Base-by-base conservation (phyloP, 495 filamentous ascomycete species). In the Podospora anserina region DNA sequence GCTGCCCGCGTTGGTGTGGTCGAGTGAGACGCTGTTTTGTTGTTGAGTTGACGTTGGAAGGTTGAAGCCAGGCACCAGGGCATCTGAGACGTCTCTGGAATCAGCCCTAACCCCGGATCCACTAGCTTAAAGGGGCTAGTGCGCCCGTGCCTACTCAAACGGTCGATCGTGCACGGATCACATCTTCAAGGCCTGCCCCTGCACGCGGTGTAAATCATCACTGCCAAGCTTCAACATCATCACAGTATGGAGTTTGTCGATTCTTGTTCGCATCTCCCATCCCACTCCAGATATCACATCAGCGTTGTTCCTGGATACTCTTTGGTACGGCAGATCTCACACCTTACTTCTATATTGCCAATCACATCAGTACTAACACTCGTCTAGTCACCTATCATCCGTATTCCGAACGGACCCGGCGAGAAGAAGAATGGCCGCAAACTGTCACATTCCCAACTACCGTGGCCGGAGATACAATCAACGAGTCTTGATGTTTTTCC, bases 101-200 rank as follows among this genome's bases (percentile, higher is more conserved):
- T 32, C 59, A 61, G 59, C 59, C 59, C 30, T 63, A 63, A 61
- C 26, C 30, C 59, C 16, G 18, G 5, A 11, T 18, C 59, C 13
- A 18, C 30, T 44, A 63, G 30, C 61, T n/a, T 32, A 63, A 63
- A 63, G 26, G 26, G 60, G 60, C 18, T 63, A 63, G 32, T 20
- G 20, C 18, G 5, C 59, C 59, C 23, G 27, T 4, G 11, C 23
- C 3, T 18, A 1, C 59, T 30, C 26, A 34, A 61, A 59, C 19
- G 56, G 39, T 49, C 39, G 9, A 13, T 49, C 3, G 19, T 27
- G 26, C 56, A 59, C 23, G 4, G 27, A 28, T 3, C 26, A 28
- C 30, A 27, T 30, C 59, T 30, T 20, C 23, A 58, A 27, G n/a
- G 56, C 56, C 39, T 9, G 13, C 39, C 39, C 39, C 9, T 49